These are phyloP conservation scores for Parietaria judaica DNA, from an alignment of 306 rosid species.

Conservation along the genomic window DNA sequence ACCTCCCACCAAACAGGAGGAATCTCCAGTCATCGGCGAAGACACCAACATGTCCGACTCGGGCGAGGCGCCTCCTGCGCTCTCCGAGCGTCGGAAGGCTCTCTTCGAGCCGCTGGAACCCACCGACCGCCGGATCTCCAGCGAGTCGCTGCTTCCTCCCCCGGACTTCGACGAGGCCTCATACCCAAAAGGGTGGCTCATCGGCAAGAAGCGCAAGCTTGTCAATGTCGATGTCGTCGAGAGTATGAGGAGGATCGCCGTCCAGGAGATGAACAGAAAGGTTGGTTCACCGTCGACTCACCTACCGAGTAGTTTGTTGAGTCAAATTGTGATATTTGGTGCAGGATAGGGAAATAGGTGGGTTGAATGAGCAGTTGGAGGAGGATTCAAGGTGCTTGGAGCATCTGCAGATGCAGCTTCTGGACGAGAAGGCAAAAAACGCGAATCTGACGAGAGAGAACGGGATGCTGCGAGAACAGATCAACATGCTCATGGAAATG, in stretches of 20 bases:
- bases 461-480: constrained; percentile 68
- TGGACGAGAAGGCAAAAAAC: constrained; percentile 67
- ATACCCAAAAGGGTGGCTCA: constrained; percentile 89
- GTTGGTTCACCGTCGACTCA: constrained; percentile 19
- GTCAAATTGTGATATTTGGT: background rate
- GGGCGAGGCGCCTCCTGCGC: constrained; percentile 21
- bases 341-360: constrained; percentile 85
- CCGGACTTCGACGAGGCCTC: constrained; percentile 74
- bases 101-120: constrained; percentile 81
- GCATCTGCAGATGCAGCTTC: constrained; percentile 75
- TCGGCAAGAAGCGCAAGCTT: constrained; percentile 89
- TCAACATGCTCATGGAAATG: constrained; percentile 90
- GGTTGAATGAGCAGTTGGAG: constrained; percentile 73
- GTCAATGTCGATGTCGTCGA: constrained; percentile 95
- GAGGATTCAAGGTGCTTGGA: constrained; percentile 68
- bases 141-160: constrained; percentile 85
- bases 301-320: background rate
- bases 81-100: constrained; percentile 66
- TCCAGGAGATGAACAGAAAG: constrained; percentile 99
- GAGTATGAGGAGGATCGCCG: constrained; percentile 87
- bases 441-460: constrained; percentile 66
- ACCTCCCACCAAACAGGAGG: constrained; percentile 41
- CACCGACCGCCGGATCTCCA: constrained; percentile 49
- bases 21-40: constrained; percentile 8
- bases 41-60: constrained; percentile 42